Conservation (phyloP, 345 rosid genomes). For the Mangifera indica region DNA sequence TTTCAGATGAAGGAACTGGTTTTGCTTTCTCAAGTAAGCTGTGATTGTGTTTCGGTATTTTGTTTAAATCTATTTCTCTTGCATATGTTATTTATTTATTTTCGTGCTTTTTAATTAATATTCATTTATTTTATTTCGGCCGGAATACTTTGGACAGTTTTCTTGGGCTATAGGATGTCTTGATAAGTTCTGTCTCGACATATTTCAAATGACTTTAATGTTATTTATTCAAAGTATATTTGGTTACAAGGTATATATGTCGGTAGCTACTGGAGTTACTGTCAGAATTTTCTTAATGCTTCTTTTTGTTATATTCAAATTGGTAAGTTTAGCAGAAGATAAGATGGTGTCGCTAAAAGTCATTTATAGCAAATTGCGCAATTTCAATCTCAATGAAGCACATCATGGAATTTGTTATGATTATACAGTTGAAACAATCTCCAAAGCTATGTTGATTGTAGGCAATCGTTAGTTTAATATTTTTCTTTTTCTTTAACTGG, state of each 20-base stretch:
- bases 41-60: not conserved
- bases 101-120: too few relatives aligned
- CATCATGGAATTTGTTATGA: not conserved
- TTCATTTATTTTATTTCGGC: not conserved
- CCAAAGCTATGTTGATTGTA: not conserved
- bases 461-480: not conserved
- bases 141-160: not conserved
- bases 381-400: not conserved
- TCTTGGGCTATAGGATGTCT: not conserved
- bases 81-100: not conserved
- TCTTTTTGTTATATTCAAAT: not conserved
- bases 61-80: not conserved
- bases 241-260: not conserved
- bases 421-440: too few relatives aligned
- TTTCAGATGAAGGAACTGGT: slow-evolving; percentile 44
- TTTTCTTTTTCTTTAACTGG: slow-evolving; percentile 1
- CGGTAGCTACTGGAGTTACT: not conserved
- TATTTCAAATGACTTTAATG: not conserved
- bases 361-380: not conserved
- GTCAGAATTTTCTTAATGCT: not conserved
- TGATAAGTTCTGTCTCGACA: not conserved
- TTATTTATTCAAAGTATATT: too few relatives aligned
- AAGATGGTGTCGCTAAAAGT: not conserved
- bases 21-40: slow-evolving; percentile 42
- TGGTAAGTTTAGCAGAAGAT: not conserved